Base-by-base conservation (phyloP, 495 filamentous ascomycete genomes). In the Podospora appendiculata region DNA sequence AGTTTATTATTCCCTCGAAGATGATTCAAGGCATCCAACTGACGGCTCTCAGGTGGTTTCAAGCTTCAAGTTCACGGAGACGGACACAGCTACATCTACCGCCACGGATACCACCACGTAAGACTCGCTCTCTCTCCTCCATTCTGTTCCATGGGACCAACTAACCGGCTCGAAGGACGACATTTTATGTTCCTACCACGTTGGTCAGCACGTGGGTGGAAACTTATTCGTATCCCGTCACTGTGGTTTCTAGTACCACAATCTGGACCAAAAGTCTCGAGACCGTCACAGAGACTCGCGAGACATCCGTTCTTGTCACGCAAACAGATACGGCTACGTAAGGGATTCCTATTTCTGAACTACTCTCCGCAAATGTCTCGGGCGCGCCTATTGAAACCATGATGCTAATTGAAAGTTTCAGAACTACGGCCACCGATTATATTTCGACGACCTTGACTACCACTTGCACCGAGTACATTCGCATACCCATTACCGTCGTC, bases 41-140 rank as follows among this genome's bases (percentile, higher is more conserved):
- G 25, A 25, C 25, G 25, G 25, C 25, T 25, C 5, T 5, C 5
- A 25, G 25, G 25, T 25, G 25, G 5, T 25, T 5, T 25, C 25
- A 5, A 25, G 25, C 5, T 25, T 25, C 25, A 25, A 2, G 5
- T 25, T 25, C 25, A 25, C 25, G 5, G 36, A 38, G 13, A 38
- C 36, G 36, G 36, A 38, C 13, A 62, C 61, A 11, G 64, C 58
- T 35, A 78, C 60, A 11, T 66, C 66, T 11, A 53, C 51, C 6
- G 33, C 44, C 9, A 57, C 54, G 3, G 14, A 32, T 13, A 56
- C 50, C 4, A 46, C 49, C 6, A 34, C 58, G 39, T 25, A 25
- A 25, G 25, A 25, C 25, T 5, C 25, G 25, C 25, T 5, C 5
- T 25, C 25, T 25, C 25, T 25, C 25, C 25, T 25, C 25, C 25